Conservation (phyloP, 805 yeast genomes). For the Sungouiozyma ichnusensis region DNA sequence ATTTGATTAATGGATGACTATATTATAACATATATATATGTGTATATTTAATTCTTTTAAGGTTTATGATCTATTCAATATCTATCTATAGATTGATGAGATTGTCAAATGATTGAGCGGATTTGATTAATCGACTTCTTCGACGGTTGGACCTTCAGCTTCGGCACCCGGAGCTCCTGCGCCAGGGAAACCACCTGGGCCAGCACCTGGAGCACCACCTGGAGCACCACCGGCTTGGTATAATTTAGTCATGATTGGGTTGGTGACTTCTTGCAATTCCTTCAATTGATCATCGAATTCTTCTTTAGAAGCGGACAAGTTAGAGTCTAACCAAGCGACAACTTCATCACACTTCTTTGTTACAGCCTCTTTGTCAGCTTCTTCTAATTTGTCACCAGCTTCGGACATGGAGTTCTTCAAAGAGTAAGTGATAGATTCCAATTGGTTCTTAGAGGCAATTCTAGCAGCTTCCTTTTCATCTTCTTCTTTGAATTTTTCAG, state of each 20-base stretch:
- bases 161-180: constrained; percentile 56
- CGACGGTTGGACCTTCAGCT: constrained; percentile 65
- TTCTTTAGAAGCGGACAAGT: constrained; percentile 85
- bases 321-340: constrained; percentile 84
- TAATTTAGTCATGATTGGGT: constrained; percentile 95
- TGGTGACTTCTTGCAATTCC: constrained; percentile 92
- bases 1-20: neutral
- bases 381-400: constrained; percentile 71
- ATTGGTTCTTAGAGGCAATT: constrained; percentile 88
- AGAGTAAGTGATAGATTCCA: constrained; percentile 92
- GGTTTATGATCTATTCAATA: neutral
- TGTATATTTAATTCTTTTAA: too few relatives aligned
- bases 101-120: neutral
- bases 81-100: constrained; percentile 1
- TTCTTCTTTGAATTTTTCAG: constrained; percentile 95
- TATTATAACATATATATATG: too few relatives aligned
- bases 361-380: constrained; percentile 61
- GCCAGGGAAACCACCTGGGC: constrained; percentile 47
- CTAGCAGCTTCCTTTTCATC: constrained; percentile 92
- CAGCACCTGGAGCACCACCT: constrained; percentile 63
- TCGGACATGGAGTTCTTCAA: constrained; percentile 75
- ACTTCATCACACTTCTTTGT: constrained; percentile 77
- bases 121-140: constrained; percentile 56
- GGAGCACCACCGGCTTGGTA: constrained; percentile 87
- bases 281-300: constrained; percentile 90